phyloP scores from a whole-genome alignment of 306 rosid genomes.

The Abrus pulchellus region DNA sequence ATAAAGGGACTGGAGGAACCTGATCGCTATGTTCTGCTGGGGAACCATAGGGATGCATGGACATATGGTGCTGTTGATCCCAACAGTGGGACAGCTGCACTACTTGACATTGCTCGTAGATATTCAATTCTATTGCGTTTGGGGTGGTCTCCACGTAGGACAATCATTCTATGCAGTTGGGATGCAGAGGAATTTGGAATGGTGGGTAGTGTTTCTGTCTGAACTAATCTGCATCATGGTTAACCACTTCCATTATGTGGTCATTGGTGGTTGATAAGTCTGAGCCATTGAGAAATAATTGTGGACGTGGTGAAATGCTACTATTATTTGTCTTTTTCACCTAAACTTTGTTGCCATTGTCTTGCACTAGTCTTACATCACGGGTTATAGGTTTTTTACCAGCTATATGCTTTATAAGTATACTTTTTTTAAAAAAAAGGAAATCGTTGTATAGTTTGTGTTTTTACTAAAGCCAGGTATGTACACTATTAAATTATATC shows the following conservation, averaged over 20 bases:
- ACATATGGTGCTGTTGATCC: conserved; percentile 93
- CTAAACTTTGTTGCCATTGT: neutral
- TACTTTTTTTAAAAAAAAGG: neutral
- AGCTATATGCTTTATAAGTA: neutral
- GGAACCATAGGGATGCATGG: conserved; percentile 95
- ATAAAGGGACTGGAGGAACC: conserved; percentile 76
- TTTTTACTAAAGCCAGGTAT: conserved; percentile 1
- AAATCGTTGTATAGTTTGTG: neutral
- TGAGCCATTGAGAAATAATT: neutral
- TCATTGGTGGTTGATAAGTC: neutral
- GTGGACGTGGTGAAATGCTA: neutral
- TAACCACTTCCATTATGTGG: conserved; percentile 17
- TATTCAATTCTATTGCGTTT: conserved; percentile 59
- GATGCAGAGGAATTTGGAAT: conserved; percentile 56
- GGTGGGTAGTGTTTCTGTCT: conserved; percentile 30
- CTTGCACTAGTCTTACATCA: neutral
- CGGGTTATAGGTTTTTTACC: neutral
- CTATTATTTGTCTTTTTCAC: neutral
- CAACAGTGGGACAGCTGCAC: conserved; percentile 81
- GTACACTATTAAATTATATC: conserved; percentile 14
- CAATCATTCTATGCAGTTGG: conserved; percentile 53
- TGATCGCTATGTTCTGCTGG: conserved; percentile 84
- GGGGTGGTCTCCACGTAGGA: conserved; percentile 82
- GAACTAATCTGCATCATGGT: conserved; percentile 12
- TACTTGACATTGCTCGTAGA: conserved; percentile 84